Percentiles rank a stretch among this genome's conserved stretches.
These are phyloP conservation scores for Diospyros kaki DNA, from an alignment of 148 eudicot species.

Conservation along the genomic window DNA sequence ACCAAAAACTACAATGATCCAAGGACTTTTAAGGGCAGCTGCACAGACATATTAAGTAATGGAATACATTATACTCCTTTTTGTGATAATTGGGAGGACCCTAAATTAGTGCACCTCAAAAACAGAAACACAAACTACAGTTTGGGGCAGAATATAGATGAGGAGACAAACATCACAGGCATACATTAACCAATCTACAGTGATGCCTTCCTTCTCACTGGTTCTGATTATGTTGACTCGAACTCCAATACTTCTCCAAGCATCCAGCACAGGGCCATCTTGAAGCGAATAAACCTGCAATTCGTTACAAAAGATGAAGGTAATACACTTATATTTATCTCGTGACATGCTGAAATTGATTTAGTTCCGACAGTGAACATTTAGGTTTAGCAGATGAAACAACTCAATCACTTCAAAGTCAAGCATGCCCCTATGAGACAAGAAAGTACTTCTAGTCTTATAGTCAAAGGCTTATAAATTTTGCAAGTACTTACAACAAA, in stretches of 20 bases:
- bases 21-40: background rate
- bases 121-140: background rate
- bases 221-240: constrained; percentile 43
- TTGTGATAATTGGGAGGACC: background rate
- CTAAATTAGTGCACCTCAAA: too few species aligned
- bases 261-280: constrained; percentile 60
- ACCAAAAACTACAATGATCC: background rate
- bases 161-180: constrained; percentile 17
- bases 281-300: constrained; percentile 68
- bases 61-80: background rate
- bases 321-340: background rate
- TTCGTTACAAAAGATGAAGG: background rate
- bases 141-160: background rate
- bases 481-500: background rate
- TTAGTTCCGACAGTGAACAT: too few species aligned
- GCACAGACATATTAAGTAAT: background rate
- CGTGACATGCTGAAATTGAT: background rate
- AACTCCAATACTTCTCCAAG: constrained; percentile 64
- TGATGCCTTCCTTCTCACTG: constrained; percentile 28
- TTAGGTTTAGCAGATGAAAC: background rate
- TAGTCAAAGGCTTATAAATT: background rate
- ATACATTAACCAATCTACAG: constrained; percentile 89
- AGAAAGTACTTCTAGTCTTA: background rate
- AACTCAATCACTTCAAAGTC: background rate
- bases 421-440: background rate